These are phyloP conservation scores for Leersia perrieri DNA, from an alignment of 176 grass and related monocot genomes.

Conservation along the genomic window DNA sequence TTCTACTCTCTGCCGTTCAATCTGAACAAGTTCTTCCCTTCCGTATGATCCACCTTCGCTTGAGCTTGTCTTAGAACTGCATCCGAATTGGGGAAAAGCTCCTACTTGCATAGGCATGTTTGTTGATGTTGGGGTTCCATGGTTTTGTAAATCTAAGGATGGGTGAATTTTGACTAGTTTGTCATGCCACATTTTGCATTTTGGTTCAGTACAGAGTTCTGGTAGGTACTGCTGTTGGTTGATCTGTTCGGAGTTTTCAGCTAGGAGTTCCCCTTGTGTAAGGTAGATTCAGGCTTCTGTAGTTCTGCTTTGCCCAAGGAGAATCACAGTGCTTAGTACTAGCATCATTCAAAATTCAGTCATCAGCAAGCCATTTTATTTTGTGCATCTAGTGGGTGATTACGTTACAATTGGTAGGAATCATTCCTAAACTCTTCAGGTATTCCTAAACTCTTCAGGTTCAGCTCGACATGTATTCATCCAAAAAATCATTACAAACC, in stretches of 20 bases:
- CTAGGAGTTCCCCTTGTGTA: background rate
- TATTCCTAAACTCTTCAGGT: background rate
- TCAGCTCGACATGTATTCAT: background rate
- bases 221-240: background rate
- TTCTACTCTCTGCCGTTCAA: constrained; percentile 62
- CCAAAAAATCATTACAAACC: background rate
- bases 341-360: background rate
- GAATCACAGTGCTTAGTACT: background rate
- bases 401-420: too few species aligned
- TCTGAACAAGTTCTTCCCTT: constrained; percentile 60
- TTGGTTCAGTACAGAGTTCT: background rate
- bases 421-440: background rate
- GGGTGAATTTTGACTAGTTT: background rate
- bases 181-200: background rate
- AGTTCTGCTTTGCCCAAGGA: background rate
- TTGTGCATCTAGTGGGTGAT: too few species aligned
- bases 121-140: background rate
- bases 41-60: constrained; percentile 10
- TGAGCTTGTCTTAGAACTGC: background rate
- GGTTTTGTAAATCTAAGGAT: background rate
- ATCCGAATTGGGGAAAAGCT: background rate
- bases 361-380: too few species aligned
- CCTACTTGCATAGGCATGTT: background rate
- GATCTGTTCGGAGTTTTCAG: background rate
- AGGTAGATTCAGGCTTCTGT: background rate